Conservation (phyloP, 352 stramenopile genomes). For the Phytopythium helicoides region DNA sequence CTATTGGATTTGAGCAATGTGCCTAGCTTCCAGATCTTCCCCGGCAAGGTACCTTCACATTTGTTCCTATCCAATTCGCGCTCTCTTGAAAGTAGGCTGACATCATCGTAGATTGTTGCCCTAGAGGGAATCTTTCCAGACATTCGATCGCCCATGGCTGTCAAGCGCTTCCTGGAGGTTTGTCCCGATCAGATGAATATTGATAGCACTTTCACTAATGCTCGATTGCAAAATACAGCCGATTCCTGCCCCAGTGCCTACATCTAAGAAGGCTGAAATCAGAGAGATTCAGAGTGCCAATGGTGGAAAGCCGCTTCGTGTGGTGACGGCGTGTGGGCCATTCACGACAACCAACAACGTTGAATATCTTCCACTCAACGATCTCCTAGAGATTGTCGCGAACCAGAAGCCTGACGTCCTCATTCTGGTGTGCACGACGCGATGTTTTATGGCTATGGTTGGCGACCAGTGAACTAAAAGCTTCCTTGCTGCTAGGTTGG, state of each 20-base stretch:
- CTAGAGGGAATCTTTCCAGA: slow-evolving; percentile 75
- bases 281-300: slow-evolving; percentile 46
- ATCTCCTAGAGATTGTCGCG: slow-evolving; percentile 87
- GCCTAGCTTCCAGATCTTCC: slow-evolving; percentile 75
- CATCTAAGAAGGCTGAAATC: slow-evolving; percentile 37
- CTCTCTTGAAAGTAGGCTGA: too few species aligned
- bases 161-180: slow-evolving; percentile 81
- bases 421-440: slow-evolving; percentile 74
- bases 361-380: slow-evolving; percentile 93
- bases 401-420: slow-evolving; percentile 93
- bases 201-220: background rate
- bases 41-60: slow-evolving; percentile 65
- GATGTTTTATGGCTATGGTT: too few species aligned
- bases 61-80: too few species aligned
- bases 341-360: slow-evolving; percentile 95
- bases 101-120: slow-evolving; percentile 64
- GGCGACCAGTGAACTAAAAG: too few species aligned
- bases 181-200: background rate
- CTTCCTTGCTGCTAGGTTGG: slow-evolving; percentile 54
- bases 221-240: slow-evolving; percentile 27
- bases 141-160: slow-evolving; percentile 62
- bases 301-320: slow-evolving; percentile 38
- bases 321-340: slow-evolving; percentile 92
- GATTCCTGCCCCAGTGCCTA: slow-evolving; percentile 53
- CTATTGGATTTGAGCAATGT: slow-evolving; percentile 71